Conservation (phyloP, 2,329 filamentous ascomycete genomes). For the Talaromyces sp. region DNA sequence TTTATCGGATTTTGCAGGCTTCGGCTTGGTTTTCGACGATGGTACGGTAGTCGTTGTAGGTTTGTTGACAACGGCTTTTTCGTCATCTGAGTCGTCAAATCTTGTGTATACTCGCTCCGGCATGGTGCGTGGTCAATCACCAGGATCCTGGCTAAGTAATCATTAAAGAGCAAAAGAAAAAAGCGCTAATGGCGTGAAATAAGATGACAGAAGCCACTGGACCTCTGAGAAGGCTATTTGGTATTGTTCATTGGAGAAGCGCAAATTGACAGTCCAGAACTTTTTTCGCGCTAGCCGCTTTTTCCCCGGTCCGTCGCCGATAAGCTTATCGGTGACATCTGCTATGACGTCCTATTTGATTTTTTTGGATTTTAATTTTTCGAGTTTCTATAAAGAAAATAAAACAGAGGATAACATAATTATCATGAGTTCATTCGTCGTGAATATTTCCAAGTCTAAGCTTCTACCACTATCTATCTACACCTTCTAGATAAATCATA, state of each 20-base stretch:
- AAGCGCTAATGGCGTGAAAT: too few species aligned
- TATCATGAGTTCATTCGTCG: neutral
- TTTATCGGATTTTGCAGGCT: slow-evolving; percentile 22
- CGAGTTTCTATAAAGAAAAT: too few species aligned
- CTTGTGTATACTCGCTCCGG: slow-evolving; percentile 41
- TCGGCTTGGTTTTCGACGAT: neutral
- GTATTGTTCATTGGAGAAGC: neutral
- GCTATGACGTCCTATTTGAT: neutral
- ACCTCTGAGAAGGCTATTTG: too few species aligned
- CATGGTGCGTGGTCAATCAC: slow-evolving; percentile 30
- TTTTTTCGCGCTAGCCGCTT: slow-evolving; percentile 2
- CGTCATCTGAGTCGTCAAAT: slow-evolving; percentile 36
- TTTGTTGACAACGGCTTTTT: slow-evolving; percentile 21
- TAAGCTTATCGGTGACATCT: slow-evolving; percentile 18
- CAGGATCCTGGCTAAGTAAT: too few species aligned
- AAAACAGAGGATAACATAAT: neutral
- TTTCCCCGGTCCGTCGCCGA: neutral
- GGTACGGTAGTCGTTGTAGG: neutral
- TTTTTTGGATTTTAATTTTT: too few species aligned
- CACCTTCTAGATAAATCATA: neutral
- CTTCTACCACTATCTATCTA: neutral
- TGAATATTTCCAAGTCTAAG: neutral
- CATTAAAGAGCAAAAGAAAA: too few species aligned
- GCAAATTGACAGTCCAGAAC: neutral
- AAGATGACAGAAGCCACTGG: too few species aligned